Conservation (phyloP, 2,329 filamentous ascomycete genomes). For the Paecilomyces sp. region DNA sequence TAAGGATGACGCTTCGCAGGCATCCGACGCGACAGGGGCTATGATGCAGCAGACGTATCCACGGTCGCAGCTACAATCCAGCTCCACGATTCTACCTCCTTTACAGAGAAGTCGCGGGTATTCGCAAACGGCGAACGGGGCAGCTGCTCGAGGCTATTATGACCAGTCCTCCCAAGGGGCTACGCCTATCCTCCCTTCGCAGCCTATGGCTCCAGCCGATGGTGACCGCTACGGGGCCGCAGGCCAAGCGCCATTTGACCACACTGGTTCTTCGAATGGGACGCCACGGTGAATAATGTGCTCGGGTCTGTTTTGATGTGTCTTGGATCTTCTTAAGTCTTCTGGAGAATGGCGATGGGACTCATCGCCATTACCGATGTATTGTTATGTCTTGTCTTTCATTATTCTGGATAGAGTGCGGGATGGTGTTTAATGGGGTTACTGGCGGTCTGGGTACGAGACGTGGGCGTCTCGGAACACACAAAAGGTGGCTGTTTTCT, state of each 20-base stretch:
- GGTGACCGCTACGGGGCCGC: slow-evolving; percentile 23
- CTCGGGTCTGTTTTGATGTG: slow-evolving; percentile 1
- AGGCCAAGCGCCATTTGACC: slow-evolving; percentile 20
- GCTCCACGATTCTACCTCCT: slow-evolving; percentile 28
- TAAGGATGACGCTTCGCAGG: slow-evolving; percentile 23
- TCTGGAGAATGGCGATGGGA: slow-evolving; percentile 4
- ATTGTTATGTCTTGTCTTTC: slow-evolving; percentile 10
- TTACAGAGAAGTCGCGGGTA: slow-evolving; percentile 25
- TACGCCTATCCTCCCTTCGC: slow-evolving; percentile 29
- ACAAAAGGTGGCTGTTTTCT: slow-evolving; percentile 18
- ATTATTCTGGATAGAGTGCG: slow-evolving; percentile 26
- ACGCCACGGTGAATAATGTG: slow-evolving; percentile 21
- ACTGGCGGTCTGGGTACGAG: slow-evolving; percentile 5
- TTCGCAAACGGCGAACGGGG: slow-evolving; percentile 21
- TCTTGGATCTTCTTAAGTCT: slow-evolving; percentile 11
- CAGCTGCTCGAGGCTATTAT: slow-evolving; percentile 21
- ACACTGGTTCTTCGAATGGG: slow-evolving; percentile 22
- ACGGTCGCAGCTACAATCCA: slow-evolving; percentile 24
- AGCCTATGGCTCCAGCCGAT: slow-evolving; percentile 21
- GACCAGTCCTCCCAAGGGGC: slow-evolving; percentile 24
- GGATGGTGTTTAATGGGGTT: slow-evolving; percentile 14
- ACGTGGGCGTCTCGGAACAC: slow-evolving; percentile 19
- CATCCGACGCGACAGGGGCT: slow-evolving; percentile 27
- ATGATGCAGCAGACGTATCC: slow-evolving; percentile 31
- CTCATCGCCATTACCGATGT: slow-evolving; percentile 3